These are phyloP conservation scores for Clonostachys solani DNA, from an alignment of 2,329 filamentous ascomycete species.

Conservation along the genomic window DNA sequence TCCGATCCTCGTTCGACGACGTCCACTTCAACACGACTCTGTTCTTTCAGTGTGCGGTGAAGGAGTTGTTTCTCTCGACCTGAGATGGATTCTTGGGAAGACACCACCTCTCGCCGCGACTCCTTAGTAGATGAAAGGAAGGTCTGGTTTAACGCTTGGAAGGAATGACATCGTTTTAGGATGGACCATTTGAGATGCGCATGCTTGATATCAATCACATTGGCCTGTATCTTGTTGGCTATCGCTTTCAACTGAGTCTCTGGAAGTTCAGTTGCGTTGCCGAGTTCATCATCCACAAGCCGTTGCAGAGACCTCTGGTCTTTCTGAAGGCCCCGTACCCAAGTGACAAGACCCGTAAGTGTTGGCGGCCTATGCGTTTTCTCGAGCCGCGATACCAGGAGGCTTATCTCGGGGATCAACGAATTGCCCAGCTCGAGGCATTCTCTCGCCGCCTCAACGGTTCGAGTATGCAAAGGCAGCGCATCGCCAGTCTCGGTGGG, in stretches of 20 bases:
- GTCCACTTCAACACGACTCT: conserved; percentile 24
- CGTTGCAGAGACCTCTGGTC: not conserved
- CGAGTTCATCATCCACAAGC: not conserved
- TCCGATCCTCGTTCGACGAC: conserved; percentile 26
- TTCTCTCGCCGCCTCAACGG: no score
- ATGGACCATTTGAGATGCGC: conserved; percentile 19
- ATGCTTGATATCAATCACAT: conserved; percentile 13
- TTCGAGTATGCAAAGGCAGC: no score
- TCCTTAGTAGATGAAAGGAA: conserved; percentile 24
- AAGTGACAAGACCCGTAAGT: not conserved
- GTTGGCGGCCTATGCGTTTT: not conserved
- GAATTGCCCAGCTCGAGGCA: no score
- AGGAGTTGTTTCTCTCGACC: conserved; percentile 9
- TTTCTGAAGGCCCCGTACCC: not conserved
- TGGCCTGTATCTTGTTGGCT: conserved; percentile 13
- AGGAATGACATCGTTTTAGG: conserved; percentile 21
- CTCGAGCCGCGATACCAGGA: not conserved
- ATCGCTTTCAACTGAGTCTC: conserved; percentile 3
- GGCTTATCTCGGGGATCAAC: not conserved
- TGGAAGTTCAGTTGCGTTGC: not conserved
- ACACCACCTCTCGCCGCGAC: conserved; percentile 13
- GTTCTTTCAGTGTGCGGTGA: conserved; percentile 23
- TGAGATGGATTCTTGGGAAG: not conserved
- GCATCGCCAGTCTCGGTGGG: no score
- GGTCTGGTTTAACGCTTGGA: conserved; percentile 22